Evolutionary conservation across 1,139 yeast species (phyloP), one percentile per base, ranked within the genome.

Genomic region (Blastobotrys ciferrii): DNA sequence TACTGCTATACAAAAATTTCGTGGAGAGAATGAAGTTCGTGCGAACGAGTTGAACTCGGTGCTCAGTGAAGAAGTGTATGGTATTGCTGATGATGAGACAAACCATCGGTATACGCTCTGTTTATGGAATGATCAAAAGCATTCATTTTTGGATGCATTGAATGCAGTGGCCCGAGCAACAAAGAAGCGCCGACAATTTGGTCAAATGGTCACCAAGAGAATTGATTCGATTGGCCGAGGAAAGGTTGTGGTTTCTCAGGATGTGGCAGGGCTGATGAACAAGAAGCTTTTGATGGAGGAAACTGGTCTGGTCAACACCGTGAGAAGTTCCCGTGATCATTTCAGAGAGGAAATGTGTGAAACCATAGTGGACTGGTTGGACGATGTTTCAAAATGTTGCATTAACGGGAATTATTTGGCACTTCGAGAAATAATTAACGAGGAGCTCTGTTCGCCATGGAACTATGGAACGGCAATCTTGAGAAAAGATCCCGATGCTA

Each of bases 331-430:
- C 13, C 70, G 91, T 52, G 96, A 87, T 60, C 70, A 78, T 6
- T 84, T 86, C 61, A 72, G 95, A 47, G 96, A 88, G 63, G 92
- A 86, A 50, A 82, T 86, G 88, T 82, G 86, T 55, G 82, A 79
- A 47, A 88, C 83, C 52, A 79, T 87, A 18, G 63, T 87, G 7
- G 60, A 65, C 17, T 86, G 95, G 91, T 62, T 87, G 2, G 68
- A 71, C 32, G 85, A 80, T 41, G 65, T 88, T 41, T 72, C 85
- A 0, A 76, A 73, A 49, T 75, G 84, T 31, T 77, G 79, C 40
- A 59, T 85, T 19, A 75, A 76, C 52, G 79, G 78, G 17, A 74
- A 76, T 41, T 77, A 77, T 54, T 66, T 69, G 38, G 58, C 71
- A 1, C 66, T 78, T 1, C 73, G 84, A 48, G 75, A 80, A 45